A percentile compares a stretch with the other conserved stretches of the same genome.
Conservation (phyloP, 345 rosid species). For the Eucalyptus paniculata region DNA sequence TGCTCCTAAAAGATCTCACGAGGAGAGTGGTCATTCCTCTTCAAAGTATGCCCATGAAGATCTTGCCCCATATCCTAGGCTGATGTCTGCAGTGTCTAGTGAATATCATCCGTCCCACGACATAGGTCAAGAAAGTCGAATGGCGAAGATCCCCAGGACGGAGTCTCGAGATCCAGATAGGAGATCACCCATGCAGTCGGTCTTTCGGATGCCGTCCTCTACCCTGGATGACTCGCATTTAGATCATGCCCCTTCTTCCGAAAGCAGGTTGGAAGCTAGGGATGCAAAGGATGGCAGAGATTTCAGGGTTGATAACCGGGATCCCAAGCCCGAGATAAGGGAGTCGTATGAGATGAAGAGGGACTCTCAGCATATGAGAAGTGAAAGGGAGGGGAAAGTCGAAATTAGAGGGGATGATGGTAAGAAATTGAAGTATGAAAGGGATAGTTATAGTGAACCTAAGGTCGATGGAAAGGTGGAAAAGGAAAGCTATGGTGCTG, state of each 20-base stretch:
- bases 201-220: constrained; percentile 38
- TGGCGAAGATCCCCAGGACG: constrained; percentile 45
- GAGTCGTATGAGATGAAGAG: constrained; percentile 61
- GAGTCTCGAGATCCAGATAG: constrained; percentile 74
- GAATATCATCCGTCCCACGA: constrained; percentile 56
- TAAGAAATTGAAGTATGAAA: constrained; percentile 55
- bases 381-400: constrained; percentile 57
- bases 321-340: constrained; percentile 45
- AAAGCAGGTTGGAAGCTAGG: constrained; percentile 44
- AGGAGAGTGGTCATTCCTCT: constrained; percentile 67
- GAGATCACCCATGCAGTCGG: constrained; percentile 65
- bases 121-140: constrained; percentile 39
- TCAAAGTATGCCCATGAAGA: constrained; percentile 75
- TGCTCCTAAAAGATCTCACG: constrained; percentile 76
- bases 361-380: constrained; percentile 56
- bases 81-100: constrained; percentile 27
- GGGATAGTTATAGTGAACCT: constrained; percentile 35
- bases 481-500: constrained; percentile 42
- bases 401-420: constrained; percentile 56
- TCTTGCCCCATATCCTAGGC: constrained; percentile 40
- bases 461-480: constrained; percentile 54
- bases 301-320: constrained; percentile 39
- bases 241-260: constrained; percentile 31
- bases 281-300: constrained; percentile 58
- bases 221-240: constrained; percentile 43